A percentile compares a stretch with the other conserved stretches of the same genome.
phyloP scores from a whole-genome alignment of 345 rosid species.

The Eutrema yunnanense region DNA sequence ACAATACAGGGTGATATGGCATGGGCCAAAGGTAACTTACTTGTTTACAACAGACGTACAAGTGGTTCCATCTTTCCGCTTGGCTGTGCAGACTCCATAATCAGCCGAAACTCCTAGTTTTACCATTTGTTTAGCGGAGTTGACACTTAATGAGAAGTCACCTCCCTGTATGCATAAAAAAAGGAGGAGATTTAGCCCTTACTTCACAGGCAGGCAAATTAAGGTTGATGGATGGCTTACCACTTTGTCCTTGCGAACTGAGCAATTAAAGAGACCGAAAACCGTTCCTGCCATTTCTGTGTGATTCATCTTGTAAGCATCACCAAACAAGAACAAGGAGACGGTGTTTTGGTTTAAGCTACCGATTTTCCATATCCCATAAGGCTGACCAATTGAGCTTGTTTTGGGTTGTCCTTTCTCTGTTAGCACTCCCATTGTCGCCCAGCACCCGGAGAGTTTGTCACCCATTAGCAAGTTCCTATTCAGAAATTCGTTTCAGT shows the following conservation, averaged over 20 bases:
- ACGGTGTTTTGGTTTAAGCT: conserved; percentile 52
- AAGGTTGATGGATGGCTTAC: conserved; percentile 29
- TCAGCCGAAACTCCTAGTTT: conserved; percentile 80
- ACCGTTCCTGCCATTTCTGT: conserved; percentile 62
- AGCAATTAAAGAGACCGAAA: conserved; percentile 70
- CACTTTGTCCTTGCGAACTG: conserved; percentile 55
- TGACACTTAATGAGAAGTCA: conserved; percentile 68
- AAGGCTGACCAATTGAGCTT: conserved; percentile 70
- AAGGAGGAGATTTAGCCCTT: not conserved
- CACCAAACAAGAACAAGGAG: conserved; percentile 89
- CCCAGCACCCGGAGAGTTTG: conserved; percentile 80
- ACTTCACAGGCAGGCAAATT: not conserved
- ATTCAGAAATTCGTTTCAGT: not conserved
- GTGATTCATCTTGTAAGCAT: conserved; percentile 55
- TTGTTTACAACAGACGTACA: conserved; percentile 70
- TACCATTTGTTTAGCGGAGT: conserved; percentile 56
- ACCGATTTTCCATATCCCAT: conserved; percentile 68
- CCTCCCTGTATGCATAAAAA: conserved; percentile 39
- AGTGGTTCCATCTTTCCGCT: conserved; percentile 67
- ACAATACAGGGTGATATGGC: not conserved
- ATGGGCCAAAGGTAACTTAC: conserved; percentile 35
- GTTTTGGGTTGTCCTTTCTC: conserved; percentile 73
- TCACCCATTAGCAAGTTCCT: conserved; percentile 80
- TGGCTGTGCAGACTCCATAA: conserved; percentile 82
- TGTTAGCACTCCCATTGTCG: conserved; percentile 73